Conservation (phyloP, 768 basidiomycete species). For the Ramaria rubella region DNA sequence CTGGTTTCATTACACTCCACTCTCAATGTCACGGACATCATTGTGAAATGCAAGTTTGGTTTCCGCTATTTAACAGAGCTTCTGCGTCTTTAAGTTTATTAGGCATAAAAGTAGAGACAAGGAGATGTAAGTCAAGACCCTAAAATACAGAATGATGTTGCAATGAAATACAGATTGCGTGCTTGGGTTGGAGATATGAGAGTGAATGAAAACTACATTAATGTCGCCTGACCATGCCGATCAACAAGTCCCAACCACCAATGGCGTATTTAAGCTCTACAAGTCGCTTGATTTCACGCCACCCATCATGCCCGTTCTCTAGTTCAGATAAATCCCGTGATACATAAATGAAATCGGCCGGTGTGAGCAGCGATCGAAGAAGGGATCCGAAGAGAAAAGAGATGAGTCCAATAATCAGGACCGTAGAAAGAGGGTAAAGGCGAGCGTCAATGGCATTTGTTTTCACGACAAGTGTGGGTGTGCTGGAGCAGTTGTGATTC, state of each 20-base stretch:
- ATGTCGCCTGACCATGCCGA: constrained; percentile 75
- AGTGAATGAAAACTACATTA: constrained; percentile 21
- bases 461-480: constrained; percentile 23
- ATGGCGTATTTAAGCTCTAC: constrained; percentile 75
- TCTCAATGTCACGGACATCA: not conserved
- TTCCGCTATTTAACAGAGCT: not conserved
- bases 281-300: constrained; percentile 81
- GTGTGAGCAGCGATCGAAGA: constrained; percentile 78
- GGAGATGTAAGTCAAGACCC: not conserved
- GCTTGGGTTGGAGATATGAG: not conserved
- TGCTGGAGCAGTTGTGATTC: constrained; percentile 16
- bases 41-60: not conserved
- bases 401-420: constrained; percentile 76
- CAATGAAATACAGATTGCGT: not conserved
- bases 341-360: constrained; percentile 87
- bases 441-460: constrained; percentile 8
- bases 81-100: too few species aligned
- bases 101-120: not conserved
- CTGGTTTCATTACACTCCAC: not conserved
- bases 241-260: constrained; percentile 84
- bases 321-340: constrained; percentile 39
- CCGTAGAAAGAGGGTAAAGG: constrained; percentile 42
- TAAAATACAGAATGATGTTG: not conserved
- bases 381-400: constrained; percentile 90
- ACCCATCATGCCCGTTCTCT: constrained; percentile 36